These are phyloP conservation scores for Cantharellus anzutake DNA, from an alignment of 768 basidiomycete genomes.

Conservation along the genomic window DNA sequence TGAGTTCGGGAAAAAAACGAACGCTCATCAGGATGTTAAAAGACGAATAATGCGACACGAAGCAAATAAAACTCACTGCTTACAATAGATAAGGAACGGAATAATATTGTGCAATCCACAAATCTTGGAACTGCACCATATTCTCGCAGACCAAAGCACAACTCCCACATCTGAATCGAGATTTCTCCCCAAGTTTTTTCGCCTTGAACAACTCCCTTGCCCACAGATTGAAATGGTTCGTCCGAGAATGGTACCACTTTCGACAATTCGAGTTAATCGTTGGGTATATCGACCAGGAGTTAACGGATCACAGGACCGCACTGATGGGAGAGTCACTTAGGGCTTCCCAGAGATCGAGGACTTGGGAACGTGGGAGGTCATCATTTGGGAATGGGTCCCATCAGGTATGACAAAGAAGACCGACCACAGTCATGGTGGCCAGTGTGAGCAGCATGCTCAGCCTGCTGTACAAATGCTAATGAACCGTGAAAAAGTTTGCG, in stretches of 20 bases:
- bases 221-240: slow-evolving; percentile 71
- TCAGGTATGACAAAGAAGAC: slow-evolving; percentile 91
- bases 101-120: slow-evolving; percentile 57
- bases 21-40: slow-evolving; percentile 5
- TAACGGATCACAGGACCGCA: slow-evolving; percentile 38
- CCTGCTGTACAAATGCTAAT: slow-evolving; percentile 28
- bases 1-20: too few species aligned
- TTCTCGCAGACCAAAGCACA: slow-evolving; percentile 42
- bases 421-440: slow-evolving; percentile 81
- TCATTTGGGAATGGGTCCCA: slow-evolving; percentile 35
- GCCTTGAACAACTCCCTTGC: slow-evolving; percentile 62
- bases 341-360: slow-evolving; percentile 58
- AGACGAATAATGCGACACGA: background rate
- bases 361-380: slow-evolving; percentile 41
- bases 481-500: background rate
- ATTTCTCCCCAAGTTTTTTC: slow-evolving; percentile 56
- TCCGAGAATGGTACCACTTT: slow-evolving; percentile 49
- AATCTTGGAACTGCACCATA: slow-evolving; percentile 35
- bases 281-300: slow-evolving; percentile 69
- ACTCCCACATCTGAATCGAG: slow-evolving; percentile 72
- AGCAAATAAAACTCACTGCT: slow-evolving; percentile 22
- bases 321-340: slow-evolving; percentile 81
- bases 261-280: slow-evolving; percentile 75
- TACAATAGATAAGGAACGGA: slow-evolving; percentile 65
- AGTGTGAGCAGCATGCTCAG: slow-evolving; percentile 87